These are phyloP conservation scores for Daedaleopsis nitida DNA, from an alignment of 768 basidiomycete genomes.

Conservation along the genomic window DNA sequence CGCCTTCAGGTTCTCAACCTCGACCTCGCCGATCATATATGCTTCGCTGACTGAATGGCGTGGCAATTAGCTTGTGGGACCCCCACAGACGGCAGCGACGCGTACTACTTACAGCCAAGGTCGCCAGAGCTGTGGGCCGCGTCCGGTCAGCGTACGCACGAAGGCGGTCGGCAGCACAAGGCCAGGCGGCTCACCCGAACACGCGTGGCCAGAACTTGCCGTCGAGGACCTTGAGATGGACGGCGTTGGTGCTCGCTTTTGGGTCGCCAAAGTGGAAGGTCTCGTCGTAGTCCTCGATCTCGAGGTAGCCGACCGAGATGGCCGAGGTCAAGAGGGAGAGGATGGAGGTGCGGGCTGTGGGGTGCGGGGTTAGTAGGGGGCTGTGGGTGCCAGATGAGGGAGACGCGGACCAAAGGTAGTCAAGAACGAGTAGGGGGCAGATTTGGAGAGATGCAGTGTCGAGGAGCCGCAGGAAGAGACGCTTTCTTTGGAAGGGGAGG, in stretches of 20 bases:
- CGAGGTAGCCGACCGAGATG: slow-evolving; percentile 29
- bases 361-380: not conserved
- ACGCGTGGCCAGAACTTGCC: slow-evolving; percentile 38
- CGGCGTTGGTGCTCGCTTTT: slow-evolving; percentile 10
- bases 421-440: slow-evolving; percentile 14
- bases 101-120: slow-evolving; percentile 32
- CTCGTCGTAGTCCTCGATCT: slow-evolving; percentile 29
- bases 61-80: not conserved
- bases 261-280: slow-evolving; percentile 29
- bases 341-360: slow-evolving; percentile 31
- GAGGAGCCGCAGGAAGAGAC: slow-evolving; percentile 12
- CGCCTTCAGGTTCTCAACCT: slow-evolving; percentile 32
- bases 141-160: not conserved
- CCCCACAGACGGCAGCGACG: not conserved
- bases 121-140: slow-evolving; percentile 30
- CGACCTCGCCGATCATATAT: slow-evolving; percentile 38
- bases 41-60: slow-evolving; percentile 36
- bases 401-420: slow-evolving; percentile 9
- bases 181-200: slow-evolving; percentile 29
- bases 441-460: not conserved
- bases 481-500: slow-evolving; percentile 9
- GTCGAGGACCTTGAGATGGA: slow-evolving; percentile 31
- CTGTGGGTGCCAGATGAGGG: not conserved
- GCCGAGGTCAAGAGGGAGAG: slow-evolving; percentile 26
- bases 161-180: not conserved